These are phyloP conservation scores for Hawksworthiomyces lignivorus DNA, from an alignment of 2,329 filamentous ascomycete genomes.

Conservation along the genomic window DNA sequence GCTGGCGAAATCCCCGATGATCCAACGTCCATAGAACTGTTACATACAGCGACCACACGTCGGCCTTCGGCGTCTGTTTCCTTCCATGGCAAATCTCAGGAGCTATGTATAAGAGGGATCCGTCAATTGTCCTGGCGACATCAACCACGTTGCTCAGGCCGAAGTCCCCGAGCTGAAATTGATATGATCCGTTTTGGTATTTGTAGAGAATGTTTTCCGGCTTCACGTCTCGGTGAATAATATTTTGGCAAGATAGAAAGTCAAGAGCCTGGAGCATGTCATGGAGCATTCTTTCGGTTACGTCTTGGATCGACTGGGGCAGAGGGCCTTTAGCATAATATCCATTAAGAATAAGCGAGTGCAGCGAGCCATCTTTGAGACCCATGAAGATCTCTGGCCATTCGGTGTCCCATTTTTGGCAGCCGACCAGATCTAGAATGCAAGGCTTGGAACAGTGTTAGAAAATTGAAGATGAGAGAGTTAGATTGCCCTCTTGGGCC, in stretches of 20 bases:
- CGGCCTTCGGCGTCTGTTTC: not conserved
- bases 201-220: conserved; percentile 3
- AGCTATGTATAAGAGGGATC: not conserved
- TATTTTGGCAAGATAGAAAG: not conserved
- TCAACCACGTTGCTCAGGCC: not conserved
- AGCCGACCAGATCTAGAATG: not conserved
- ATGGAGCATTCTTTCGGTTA: not conserved
- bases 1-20: not conserved
- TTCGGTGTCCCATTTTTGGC: not conserved
- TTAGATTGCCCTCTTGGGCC: no score
- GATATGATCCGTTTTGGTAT: not conserved
- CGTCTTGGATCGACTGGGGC: not conserved
- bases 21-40: not conserved
- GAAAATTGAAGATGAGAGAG: no score
- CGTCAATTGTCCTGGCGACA: not conserved
- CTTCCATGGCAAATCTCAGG: not conserved
- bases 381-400: not conserved
- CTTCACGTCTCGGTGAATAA: conserved; percentile 6
- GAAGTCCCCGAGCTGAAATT: conserved; percentile 3
- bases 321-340: not conserved
- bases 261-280: conserved; percentile 5
- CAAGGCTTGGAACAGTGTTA: not conserved
- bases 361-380: conserved; percentile 1
- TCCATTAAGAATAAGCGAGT: not conserved
- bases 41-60: conserved; percentile 3